Percentiles rank a stretch among this genome's conserved stretches.
Evolutionary conservation across 805 yeast species (phyloP).

Genomic region (Saturnispora quitensis): DNA sequence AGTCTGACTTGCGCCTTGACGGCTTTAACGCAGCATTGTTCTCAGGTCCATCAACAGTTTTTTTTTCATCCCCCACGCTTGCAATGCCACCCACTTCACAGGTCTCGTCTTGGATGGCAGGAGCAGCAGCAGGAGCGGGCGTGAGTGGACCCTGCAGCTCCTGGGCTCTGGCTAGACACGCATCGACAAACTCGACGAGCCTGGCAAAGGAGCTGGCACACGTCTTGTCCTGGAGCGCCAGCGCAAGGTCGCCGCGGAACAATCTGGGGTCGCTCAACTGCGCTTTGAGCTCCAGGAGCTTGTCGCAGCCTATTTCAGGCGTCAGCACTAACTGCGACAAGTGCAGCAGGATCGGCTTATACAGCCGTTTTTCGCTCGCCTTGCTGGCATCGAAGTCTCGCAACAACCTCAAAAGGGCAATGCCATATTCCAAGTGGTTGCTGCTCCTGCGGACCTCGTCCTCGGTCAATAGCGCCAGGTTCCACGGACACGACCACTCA

Average conservation of each 20-base stretch:
- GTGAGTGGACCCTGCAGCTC: conserved; percentile 8
- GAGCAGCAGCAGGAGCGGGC: not conserved
- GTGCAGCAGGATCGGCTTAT: conserved; percentile 43
- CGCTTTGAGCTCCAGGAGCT: conserved; percentile 18
- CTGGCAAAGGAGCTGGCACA: conserved; percentile 3
- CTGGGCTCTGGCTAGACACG: conserved; percentile 16
- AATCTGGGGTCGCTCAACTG: conserved; percentile 18
- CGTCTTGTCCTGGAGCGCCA: conserved; percentile 13
- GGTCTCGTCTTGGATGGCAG: not conserved
- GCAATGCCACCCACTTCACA: not conserved
- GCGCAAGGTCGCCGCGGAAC: conserved; percentile 21
- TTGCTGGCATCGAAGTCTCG: conserved; percentile 37
- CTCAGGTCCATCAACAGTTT: not conserved
- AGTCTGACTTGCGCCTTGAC: not conserved
- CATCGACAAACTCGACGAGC: conserved; percentile 14
- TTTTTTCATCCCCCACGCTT: not conserved
- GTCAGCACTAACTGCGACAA: conserved; percentile 42
- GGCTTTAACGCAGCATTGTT: not conserved
- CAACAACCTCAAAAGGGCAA: conserved; percentile 44
- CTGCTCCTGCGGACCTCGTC: conserved; percentile 35
- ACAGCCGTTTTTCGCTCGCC: conserved; percentile 40
- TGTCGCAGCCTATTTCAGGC: conserved; percentile 15
- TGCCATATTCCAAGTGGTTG: conserved; percentile 48
- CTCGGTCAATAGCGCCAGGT: conserved; percentile 42
- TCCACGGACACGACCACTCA: conserved; percentile 78